Conservation (phyloP, 2,329 filamentous ascomycete species). For the Pseudocercospora crystallina region DNA sequence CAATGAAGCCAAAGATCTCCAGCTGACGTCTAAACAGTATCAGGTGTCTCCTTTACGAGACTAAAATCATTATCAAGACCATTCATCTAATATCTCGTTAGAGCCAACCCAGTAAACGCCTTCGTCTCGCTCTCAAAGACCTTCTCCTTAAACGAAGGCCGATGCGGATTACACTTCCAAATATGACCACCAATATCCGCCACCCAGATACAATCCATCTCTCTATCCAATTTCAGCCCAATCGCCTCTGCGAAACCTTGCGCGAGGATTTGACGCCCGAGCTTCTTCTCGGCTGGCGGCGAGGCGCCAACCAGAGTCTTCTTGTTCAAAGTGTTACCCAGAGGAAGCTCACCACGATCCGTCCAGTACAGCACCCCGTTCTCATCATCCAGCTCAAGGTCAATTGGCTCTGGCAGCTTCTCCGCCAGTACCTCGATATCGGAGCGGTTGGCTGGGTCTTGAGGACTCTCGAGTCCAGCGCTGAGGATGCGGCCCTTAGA, state of each 20-base stretch:
- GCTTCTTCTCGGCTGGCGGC: constrained; percentile 11
- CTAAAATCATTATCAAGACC: no score
- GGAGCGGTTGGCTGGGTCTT: constrained; percentile 35
- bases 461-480: constrained; percentile 45
- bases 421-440: constrained; percentile 47
- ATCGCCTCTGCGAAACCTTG: constrained; percentile 20
- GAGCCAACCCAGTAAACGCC: constrained; percentile 7
- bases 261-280: constrained; percentile 17
- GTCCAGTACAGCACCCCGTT: constrained; percentile 57
- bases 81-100: not conserved
- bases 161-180: constrained; percentile 14
- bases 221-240: constrained; percentile 9
- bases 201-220: constrained; percentile 9
- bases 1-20: no score
- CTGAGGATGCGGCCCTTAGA: constrained; percentile 53
- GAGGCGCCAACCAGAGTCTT: constrained; percentile 14
- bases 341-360: constrained; percentile 57
- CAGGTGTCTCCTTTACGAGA: no score
- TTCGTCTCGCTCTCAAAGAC: constrained; percentile 7
- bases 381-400: constrained; percentile 55
- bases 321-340: constrained; percentile 55
- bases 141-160: constrained; percentile 13
- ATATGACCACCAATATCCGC: constrained; percentile 10
- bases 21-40: no score
- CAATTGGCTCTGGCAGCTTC: constrained; percentile 56